Evolutionary conservation across 495 filamentous ascomycete species (phyloP).

Genomic region (Trichoderma gamsii): DNA sequence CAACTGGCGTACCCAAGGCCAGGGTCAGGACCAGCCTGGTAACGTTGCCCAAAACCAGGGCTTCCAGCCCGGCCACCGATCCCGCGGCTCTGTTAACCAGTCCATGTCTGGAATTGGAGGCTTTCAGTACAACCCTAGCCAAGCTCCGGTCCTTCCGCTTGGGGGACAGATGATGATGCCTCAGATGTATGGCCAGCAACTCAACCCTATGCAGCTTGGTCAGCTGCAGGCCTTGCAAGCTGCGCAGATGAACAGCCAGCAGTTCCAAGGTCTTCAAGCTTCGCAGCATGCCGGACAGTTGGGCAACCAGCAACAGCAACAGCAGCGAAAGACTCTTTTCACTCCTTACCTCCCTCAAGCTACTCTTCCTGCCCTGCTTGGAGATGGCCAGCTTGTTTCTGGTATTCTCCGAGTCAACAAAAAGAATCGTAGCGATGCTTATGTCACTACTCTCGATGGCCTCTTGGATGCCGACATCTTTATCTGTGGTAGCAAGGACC

Average conservation of each 20-base stretch:
- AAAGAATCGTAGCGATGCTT: constrained; percentile 97
- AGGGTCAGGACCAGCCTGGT: constrained; percentile 51
- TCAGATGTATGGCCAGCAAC: constrained; percentile 77
- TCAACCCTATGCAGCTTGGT: constrained; percentile 82
- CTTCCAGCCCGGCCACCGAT: constrained; percentile 91
- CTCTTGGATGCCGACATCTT: constrained; percentile 95
- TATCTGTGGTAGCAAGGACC: constrained; percentile 97
- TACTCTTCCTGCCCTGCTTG: constrained; percentile 81
- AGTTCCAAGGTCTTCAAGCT: constrained; percentile 57
- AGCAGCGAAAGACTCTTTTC: constrained; percentile 96
- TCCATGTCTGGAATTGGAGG: constrained; percentile 77
- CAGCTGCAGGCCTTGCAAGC: constrained; percentile 90
- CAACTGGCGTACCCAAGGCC: constrained; percentile 91
- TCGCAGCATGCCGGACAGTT: constrained; percentile 73
- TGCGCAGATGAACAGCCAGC: constrained; percentile 75
- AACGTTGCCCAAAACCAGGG: constrained; percentile 57
- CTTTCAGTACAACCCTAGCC: constrained; percentile 82
- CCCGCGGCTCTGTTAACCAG: constrained; percentile 77
- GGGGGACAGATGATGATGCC: constrained; percentile 73
- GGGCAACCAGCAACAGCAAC: constrained; percentile 67
- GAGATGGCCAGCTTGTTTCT: constrained; percentile 89
- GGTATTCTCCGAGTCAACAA: constrained; percentile 98
- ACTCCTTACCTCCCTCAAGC: constrained; percentile 97
- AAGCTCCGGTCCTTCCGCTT: constrained; percentile 83
- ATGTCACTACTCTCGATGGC: constrained; percentile 85